Base-by-base conservation (phyloP, 1,139 yeast species). In the Yamadazyma aaseri region DNA sequence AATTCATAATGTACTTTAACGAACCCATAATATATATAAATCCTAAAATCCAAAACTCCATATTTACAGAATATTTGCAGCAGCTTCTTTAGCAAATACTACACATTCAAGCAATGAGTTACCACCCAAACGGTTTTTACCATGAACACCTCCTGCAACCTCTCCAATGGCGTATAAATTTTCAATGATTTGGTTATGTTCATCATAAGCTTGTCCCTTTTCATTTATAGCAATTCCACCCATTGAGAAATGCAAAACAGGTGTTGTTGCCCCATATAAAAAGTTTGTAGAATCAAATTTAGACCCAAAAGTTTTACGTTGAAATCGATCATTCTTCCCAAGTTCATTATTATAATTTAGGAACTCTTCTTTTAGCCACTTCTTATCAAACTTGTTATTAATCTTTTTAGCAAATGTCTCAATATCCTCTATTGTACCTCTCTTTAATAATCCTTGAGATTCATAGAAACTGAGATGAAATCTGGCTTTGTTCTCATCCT, bases 61-160 rank as follows among this genome's bases (percentile, higher is more conserved):
- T 23, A 6, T n/a, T 16, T 10, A 22, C 12, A 17, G 18, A 13
- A 40, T 33, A 28, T 20, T 33, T 4, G 38, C 27, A 3, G 42
- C 44, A 3, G 52, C 62, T 13, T 47, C 36, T 28, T 43, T 51
- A 3, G 69, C 70, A 44, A 64, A 63, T 1, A 65, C 71, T 9
- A 61, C 69, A 48, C 71, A 65, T 41, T 63, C 71, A 24, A 65
- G 51, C 28, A 65, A 46, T 3, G 68, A 60, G 24, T 61, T 58
- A 3, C 71, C 71, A 0, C 65, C 70, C 27, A 65, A 48, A 30
- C 71, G 46, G 38, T 63, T 63, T 20, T 48, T 60, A 1, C 71
- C 71, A 44, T 65, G 71, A 6, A 65, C 51, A 2, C 71, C 71
- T 11, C 65, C 69, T 36, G 64, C 58, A 12, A 60, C 65, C 41